Evolutionary conservation across 441 rosid species (phyloP), one percentile per base, ranked within the genome.

Genomic region (Syzygium malaccense): DNA sequence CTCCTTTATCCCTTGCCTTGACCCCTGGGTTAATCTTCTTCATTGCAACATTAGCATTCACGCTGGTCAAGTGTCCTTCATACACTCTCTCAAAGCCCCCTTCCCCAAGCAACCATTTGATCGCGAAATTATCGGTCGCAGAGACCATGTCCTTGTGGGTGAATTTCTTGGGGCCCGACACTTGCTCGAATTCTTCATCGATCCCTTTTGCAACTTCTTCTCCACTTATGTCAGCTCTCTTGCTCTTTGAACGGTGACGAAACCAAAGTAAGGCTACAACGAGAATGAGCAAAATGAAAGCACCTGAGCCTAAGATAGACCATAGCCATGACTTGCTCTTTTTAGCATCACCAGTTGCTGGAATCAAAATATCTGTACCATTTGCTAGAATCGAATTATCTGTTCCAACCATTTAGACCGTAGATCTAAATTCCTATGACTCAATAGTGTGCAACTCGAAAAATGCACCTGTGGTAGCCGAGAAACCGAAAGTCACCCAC

Each of bases 71-170:
- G 62, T 57, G 9, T 9, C 62, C 62, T 2, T 57, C 14, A 0
- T 57, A 57, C 1, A 57, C 62, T 57, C 62, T 57, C 13, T 6
- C 62, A 23, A 57, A 57, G 14, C 62, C 62, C 3, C 62, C 62
- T 25, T 57, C 28, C 1, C 62, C 62, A 57, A 57, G 62, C n/a
- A 57, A 57, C 3, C 62, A 1, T 25, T 57, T n/a, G 1, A 10
- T 11, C 25, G 6, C 6, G 0, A 57, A 57, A 25, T 57, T 57
- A 57, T 0, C 6, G 0, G 62, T 57, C 0, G 66, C 20, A 0
- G 0, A 1, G 0, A 62, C 71, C 71, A 62, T 14, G 0, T 62
- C 71, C 2, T 14, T n/a, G 37, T 62, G 7, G 71, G 5, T 0
- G 71, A 62, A 14, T 62, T 62, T 62, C 5, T 62, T 62, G 19